Evolutionary conservation across 306 rosid genomes (phyloP).

Genomic region (Senna siamea): DNA sequence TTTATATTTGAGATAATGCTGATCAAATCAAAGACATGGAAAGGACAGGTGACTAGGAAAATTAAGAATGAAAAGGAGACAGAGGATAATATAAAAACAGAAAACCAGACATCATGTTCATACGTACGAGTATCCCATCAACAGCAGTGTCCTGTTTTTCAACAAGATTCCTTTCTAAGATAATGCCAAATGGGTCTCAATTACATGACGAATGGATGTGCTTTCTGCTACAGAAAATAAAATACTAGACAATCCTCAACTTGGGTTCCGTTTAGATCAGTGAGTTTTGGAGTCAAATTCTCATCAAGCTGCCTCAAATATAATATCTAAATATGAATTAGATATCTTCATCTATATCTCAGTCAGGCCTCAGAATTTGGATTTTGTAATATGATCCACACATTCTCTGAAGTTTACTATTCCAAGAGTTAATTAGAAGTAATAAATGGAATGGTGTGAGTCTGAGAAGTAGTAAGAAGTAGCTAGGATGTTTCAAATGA

Average conservation of each 20-base stretch:
- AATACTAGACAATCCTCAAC: constrained; percentile 42
- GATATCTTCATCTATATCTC: background rate
- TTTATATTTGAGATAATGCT: background rate
- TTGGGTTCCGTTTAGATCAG: constrained; percentile 43
- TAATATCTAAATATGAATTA: constrained; percentile 1
- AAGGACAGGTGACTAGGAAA: constrained; percentile 23
- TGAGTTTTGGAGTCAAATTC: constrained; percentile 27
- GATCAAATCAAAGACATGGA: constrained; percentile 20
- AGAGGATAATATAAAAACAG: background rate
- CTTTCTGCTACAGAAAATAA: constrained; percentile 34
- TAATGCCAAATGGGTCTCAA: constrained; percentile 53
- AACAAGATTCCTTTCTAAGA: constrained; percentile 59
- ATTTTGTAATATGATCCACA: no score
- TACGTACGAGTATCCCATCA: background rate
- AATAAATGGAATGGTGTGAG: background rate
- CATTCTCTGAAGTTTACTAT: no score
- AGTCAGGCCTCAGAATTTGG: constrained; percentile 19
- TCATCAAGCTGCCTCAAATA: constrained; percentile 38
- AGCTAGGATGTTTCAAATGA: no score
- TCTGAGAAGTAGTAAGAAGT: constrained; percentile 9
- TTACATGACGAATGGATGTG: constrained; percentile 26
- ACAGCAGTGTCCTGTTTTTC: constrained; percentile 34
- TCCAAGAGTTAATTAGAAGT: background rate
- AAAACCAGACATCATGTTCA: background rate
- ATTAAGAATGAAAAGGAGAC: background rate